Base-by-base conservation (phyloP, 2,329 filamentous ascomycete genomes). In the Colletotrichum euphorbiae region DNA sequence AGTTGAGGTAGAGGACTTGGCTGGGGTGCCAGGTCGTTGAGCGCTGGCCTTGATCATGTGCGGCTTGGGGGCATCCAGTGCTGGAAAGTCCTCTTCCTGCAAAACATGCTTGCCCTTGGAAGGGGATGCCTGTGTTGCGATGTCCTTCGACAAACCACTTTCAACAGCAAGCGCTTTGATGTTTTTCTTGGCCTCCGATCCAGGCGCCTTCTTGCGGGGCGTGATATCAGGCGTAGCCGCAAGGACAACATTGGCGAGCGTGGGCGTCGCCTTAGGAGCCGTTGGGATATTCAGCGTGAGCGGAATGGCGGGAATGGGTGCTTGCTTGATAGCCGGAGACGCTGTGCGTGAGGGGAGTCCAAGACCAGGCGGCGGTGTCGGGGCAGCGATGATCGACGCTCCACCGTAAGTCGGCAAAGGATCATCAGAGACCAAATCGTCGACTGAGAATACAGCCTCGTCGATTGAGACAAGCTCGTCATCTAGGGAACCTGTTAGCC, bases 391-490 rank as follows among this genome's bases (percentile, higher is more conserved):
- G 7, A 50, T 51, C 28, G 50, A 48, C 6, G 62, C 36, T 2
- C 57, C 57, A 6, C 56, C 57, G 9, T 67, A 61, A n/a, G 36
- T 45, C 28, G 67, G 67, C 19, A 67, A 38, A 4, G 76, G 73
- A n/a, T 87, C 80, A 74, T 93, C 90, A 21, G 89, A 87, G 12
- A 93, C 90, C 4, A 93, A 80, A 3, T 89, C 89, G 75, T 92
- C 90, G 45, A 93, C 87, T n/a, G 86, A 89, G 48, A 83, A 82
- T 3, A 83, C 84, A 12, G 85, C 89, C 71, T 90, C 89, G 69
- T 90, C 88, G 51, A 90, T 80, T 11, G 84, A 86, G 66, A 83
- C 81, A n/a, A 88, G 77, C 56, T 88, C 85, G 74, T 91, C 89
- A 78, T 91, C 90, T 92, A 80, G 72, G 75, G 75, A 74, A 67